Percentiles rank a stretch among this genome's conserved stretches.
These are phyloP conservation scores for Dioszegia hungarica DNA, from an alignment of 768 basidiomycete species.

Conservation along the genomic window DNA sequence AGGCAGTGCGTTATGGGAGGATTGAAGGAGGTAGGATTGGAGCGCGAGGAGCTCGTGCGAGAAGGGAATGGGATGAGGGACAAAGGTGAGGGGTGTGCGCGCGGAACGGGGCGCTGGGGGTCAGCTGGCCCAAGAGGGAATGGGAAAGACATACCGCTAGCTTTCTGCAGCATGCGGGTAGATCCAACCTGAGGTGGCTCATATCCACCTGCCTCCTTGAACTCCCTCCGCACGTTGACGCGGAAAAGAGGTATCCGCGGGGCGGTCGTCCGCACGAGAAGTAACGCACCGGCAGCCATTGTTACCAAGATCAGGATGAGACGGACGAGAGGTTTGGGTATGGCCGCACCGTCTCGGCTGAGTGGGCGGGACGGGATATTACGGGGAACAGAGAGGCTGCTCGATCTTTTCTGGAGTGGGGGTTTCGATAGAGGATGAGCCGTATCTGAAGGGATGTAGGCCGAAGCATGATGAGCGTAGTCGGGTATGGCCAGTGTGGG, in stretches of 20 bases:
- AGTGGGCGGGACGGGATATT: not conserved
- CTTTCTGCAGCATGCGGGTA: not conserved
- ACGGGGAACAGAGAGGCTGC: not conserved
- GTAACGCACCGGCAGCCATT: not conserved
- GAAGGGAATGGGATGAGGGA: conserved; percentile 25
- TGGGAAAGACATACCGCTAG: not conserved
- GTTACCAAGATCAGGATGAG: not conserved
- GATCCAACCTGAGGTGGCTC: not conserved
- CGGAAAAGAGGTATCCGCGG: not conserved
- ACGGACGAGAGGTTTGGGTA: not conserved
- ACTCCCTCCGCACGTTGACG: not conserved
- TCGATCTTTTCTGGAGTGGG: not conserved
- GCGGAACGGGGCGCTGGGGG: not conserved
- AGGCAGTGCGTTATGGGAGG: conserved; percentile 34
- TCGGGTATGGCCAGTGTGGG: not conserved
- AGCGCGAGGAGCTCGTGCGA: conserved; percentile 47
- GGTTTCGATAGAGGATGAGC: not conserved
- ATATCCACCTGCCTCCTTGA: not conserved
- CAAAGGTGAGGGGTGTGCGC: not conserved
- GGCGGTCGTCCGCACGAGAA: not conserved
- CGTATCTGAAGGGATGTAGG: not conserved
- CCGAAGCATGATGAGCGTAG: not conserved
- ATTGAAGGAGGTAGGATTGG: conserved; percentile 44
- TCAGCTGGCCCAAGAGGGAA: too few relatives aligned
- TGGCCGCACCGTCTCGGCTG: not conserved